Evolutionary conservation across 2,329 filamentous ascomycete genomes (phyloP), one percentile per base, ranked within the genome.

Genomic region (Coniella lustricola): DNA sequence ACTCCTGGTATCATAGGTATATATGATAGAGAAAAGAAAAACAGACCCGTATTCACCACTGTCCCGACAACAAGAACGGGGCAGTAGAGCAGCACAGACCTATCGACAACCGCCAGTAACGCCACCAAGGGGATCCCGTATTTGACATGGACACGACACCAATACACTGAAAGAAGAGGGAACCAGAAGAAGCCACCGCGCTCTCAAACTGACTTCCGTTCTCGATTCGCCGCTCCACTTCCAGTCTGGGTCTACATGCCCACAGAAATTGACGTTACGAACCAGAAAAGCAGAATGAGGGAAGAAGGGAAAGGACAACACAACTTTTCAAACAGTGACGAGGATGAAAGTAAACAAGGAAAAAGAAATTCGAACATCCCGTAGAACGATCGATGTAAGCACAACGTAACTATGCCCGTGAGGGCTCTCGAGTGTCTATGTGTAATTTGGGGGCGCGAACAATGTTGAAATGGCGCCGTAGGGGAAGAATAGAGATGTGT

Each of bases 341-440:
- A 14, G 20, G 36, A 39, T 17, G 38, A 17, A 51, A 33, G 32
- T 14, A 22, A 22, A 31, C 18, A 44, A 44, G 20, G 36, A 36
- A 41, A 38, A 14, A 33, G 32, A 31, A 25, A 45, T 33, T 39
- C 40, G 45, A 35, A 35, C 33, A 14, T 46, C 32, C 47, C 50
- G 37, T 52, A 52, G 47, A 50, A 44, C 34, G 25, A 33, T 17
- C 29, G 17, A 33, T 29, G 16, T 34, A 47, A 46, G 35, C 35
- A 29, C 25, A 52, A 52, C 32, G 43, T 32, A 41, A 46, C 40
- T 38, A 29, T 43, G 48, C 50, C 50, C 50, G 50, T 50, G 50
- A 40, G 50, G 50, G 47, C 50, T 43, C 47, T 47, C 44, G 43
- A 47, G 47, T 44, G 34, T 52, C 50, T 52, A 52, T 47, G 44